Base-by-base conservation (phyloP, 2,329 filamentous ascomycete species). In the Pyrenophora teres region DNA sequence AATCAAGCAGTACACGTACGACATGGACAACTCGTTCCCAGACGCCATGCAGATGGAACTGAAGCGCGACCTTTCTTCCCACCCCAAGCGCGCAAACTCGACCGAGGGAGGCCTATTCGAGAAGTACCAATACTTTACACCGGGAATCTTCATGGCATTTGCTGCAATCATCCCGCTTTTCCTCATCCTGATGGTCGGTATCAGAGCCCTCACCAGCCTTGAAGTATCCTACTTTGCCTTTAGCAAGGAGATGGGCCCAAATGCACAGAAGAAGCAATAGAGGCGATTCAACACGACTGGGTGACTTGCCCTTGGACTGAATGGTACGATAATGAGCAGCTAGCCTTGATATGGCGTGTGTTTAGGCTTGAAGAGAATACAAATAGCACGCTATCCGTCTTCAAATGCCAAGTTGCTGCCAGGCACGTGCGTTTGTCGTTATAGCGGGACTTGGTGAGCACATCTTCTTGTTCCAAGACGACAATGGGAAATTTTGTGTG, bases 221-320 rank as follows among this genome's bases (percentile, higher is more conserved):
- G 82, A 97, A 73, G 90, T 97, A 25, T 89, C 90, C 1, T 97
- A 97, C 73, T 91, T 89, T 57, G 92, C 94, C 1, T 99, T 97
- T 71, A 93, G 95, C 72, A 97, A 96, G 80, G 93, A 97, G 64
- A 96, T 91, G 81, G 90, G 92, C 0, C 90, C 91, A n/a, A 81
- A 86, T 32, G 88, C 88, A 27, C 90, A 95, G 76, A 96, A 92
- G 84, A 96, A 85, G 72, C 82, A 87, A 75, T 82, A 81, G 27
- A 18, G 27, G 33, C 16, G 3, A 18, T 12, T 16, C 16, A 10
- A 12, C n/a, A 30, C 27, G 9, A 30, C 4, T 25, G 23, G 23
- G 4, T 9, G 23, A 25, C 7, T 25, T 23, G 7, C 7, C 21
- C 21, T 7, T 23, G 21, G 7, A 23, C 4, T 23, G 21, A 23